Conservation (phyloP, 2,329 filamentous ascomycete species). For the Chaetoscypha palmicola region DNA sequence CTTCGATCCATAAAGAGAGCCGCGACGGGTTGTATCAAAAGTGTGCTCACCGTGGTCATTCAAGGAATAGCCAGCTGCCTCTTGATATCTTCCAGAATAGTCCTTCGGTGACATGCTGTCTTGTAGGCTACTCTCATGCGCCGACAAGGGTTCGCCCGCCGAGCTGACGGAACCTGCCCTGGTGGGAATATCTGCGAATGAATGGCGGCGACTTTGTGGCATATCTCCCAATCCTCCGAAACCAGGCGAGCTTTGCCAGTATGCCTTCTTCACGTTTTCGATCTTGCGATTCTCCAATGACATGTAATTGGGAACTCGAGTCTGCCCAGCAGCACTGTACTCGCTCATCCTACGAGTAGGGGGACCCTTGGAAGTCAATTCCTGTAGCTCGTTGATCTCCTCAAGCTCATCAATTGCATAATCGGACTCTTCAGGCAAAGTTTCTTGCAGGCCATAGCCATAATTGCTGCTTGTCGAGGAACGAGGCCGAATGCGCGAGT, state of each 20-base stretch:
- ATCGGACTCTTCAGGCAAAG: conserved; percentile 59
- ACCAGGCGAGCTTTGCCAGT: conserved; percentile 66
- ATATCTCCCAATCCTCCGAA: conserved; percentile 56
- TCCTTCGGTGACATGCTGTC: conserved; percentile 27
- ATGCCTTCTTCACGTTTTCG: conserved; percentile 59
- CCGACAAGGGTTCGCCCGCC: conserved; percentile 44
- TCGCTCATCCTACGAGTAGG: conserved; percentile 34
- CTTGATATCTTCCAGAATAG: conserved; percentile 27
- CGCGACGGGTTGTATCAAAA: conserved; percentile 14
- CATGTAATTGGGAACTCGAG: conserved; percentile 30
- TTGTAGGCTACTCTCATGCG: conserved; percentile 27
- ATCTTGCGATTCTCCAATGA: conserved; percentile 54
- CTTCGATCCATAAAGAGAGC: conserved; percentile 13
- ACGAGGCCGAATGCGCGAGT: conserved; percentile 49
- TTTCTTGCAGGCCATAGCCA: conserved; percentile 50
- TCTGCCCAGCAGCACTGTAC: conserved; percentile 26
- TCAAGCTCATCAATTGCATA: conserved; percentile 68
- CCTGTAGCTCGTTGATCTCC: conserved; percentile 46
- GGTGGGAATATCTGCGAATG: conserved; percentile 64
- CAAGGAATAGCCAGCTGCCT: conserved; percentile 23
- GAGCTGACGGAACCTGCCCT: conserved; percentile 58
- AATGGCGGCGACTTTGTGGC: conserved; percentile 71
- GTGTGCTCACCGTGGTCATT: conserved; percentile 31
- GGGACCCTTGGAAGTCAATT: conserved; percentile 25
- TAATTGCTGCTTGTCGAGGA: conserved; percentile 49